Base-by-base conservation (phyloP, 2,329 filamentous ascomycete genomes). In the Dactylonectria estremocensis region DNA sequence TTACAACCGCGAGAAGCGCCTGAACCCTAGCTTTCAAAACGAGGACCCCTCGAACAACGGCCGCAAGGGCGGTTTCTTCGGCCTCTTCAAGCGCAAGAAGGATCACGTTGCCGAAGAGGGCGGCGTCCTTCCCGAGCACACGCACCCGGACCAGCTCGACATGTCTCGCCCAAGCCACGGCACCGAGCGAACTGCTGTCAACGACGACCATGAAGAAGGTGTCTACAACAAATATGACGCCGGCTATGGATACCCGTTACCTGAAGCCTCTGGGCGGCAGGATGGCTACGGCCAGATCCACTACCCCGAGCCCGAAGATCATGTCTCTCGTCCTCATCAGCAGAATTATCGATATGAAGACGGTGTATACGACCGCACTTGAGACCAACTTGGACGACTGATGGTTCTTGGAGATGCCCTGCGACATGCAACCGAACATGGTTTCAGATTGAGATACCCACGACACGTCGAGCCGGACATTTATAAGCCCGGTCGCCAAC, bases 1-100 rank as follows among this genome's bases (percentile, higher is more conserved):
- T 80, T 92, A 93, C 84, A 90, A 90, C 82, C 91, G 90, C 75
- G 91, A 93, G 82, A 93, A 92, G 84, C 89, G 89, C 60, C 93
- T 88, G 78, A 91, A 92, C 14, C 91, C 81, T 52, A 65, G 76
- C 66, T 78, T 80, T 24, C 72, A 75, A 53, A 81, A 81, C 72
- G 74, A 89, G 80, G 94, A 94, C 83, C 93, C 91, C 33, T 86
- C 83, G 33, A 86, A 85, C 72, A 83, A 82, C 69, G 83, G 81
- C 46, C 66, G 74, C 57, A 69, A 70, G 48, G 70, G 71, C 28
- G 77, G 80, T 54, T 78, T 83, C 75, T 76, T 82, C 63, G 78
- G 75, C 49, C 72, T 83, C 60, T 78, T 81, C 67, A 73, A 77
- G 24, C 73, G 76, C 68, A 77, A 77, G 31, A 68, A 64, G 22